A percentile compares a stretch with the other conserved stretches of the same genome.
Evolutionary conservation across 805 yeast genomes (phyloP).

Genomic region (Candida ovalis): DNA sequence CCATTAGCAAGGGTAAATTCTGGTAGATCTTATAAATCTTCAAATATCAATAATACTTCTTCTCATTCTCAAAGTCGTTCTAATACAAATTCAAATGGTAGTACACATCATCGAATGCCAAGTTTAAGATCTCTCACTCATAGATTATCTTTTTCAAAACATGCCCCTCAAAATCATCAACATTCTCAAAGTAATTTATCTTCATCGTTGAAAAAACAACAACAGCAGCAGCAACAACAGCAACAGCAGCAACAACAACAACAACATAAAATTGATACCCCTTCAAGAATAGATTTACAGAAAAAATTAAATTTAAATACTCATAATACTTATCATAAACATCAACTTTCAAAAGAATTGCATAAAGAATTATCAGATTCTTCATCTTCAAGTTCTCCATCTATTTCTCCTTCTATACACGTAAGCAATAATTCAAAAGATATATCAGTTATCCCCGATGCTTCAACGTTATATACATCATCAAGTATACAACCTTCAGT

Average conservation of each 20-base stretch:
- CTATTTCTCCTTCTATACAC: neutral
- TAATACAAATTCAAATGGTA: neutral
- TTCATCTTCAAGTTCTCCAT: neutral
- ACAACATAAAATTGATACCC: neutral
- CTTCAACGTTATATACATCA: neutral
- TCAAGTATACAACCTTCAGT: neutral
- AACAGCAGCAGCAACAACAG: conserved; percentile 5
- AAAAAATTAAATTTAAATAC: neutral
- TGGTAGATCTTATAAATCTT: neutral
- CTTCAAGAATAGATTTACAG: neutral
- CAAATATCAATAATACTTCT: neutral
- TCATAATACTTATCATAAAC: conserved; percentile 1
- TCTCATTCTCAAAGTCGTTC: neutral
- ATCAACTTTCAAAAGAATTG: conserved; percentile 3
- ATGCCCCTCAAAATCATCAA: conserved; percentile 12
- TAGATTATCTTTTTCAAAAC: conserved; percentile 28
- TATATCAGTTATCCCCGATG: neutral
- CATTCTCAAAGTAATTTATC: conserved; percentile 16
- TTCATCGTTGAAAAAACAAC: conserved; percentile 15
- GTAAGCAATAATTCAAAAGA: neutral
- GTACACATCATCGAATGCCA: conserved; percentile 9
- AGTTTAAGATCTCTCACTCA: conserved; percentile 22
- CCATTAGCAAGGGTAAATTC: neutral
- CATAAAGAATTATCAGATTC: neutral
- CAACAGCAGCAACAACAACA: conserved; percentile 5